phyloP scores from a whole-genome alignment of 2,329 filamentous ascomycete genomes.

The Alternaria metachromatica region DNA sequence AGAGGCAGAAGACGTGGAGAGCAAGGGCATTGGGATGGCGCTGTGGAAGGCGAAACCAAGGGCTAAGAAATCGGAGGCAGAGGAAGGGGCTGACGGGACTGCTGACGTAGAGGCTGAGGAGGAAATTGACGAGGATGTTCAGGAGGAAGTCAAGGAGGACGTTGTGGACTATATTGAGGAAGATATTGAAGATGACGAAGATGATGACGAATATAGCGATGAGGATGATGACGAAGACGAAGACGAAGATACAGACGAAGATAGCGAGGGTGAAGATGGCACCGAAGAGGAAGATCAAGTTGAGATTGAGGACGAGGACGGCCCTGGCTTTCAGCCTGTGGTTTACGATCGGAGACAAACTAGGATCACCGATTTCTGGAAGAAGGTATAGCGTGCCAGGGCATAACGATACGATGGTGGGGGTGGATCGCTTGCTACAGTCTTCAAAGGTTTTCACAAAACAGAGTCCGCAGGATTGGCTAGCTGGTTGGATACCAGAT shows the following conservation, averaged over 20 bases:
- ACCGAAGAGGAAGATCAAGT: neutral
- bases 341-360: neutral
- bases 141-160: neutral
- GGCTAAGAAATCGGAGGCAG: fast-evolving
- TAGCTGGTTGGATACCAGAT: too few relatives aligned
- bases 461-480: too few relatives aligned
- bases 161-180: neutral
- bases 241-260: neutral
- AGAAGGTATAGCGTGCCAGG: too few relatives aligned
- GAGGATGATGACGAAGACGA: neutral
- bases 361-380: neutral
- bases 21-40: neutral
- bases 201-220: neutral
- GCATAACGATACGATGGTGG: too few relatives aligned
- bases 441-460: too few relatives aligned
- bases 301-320: neutral
- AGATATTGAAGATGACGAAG: neutral
- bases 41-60: neutral
- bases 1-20: neutral
- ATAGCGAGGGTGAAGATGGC: too few relatives aligned
- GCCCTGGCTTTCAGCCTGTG: neutral
- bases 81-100: fast-evolving
- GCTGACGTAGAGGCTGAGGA: neutral
- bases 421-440: too few relatives aligned
- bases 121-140: neutral